phyloP scores from a whole-genome alignment of 148 eudicot species.

The Polygonum aviculare region DNA sequence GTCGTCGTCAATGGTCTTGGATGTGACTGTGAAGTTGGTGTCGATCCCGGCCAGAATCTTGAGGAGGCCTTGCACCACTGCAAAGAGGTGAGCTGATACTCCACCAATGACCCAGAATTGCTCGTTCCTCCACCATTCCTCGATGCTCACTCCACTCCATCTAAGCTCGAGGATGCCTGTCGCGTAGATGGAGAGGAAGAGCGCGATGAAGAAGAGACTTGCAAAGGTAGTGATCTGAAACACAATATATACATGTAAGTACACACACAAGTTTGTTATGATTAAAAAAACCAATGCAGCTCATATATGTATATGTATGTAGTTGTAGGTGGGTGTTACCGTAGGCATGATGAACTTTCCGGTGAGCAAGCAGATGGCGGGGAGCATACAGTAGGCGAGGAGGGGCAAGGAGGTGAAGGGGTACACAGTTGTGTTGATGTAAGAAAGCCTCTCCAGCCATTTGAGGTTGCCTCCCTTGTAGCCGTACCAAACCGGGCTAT shows the following conservation, averaged over 20 bases:
- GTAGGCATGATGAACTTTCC: slow-evolving; percentile 99
- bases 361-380: slow-evolving; percentile 93
- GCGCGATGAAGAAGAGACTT: slow-evolving; percentile 91
- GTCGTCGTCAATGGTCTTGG: slow-evolving; percentile 83
- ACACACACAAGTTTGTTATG: too few species aligned
- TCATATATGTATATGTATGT: background rate
- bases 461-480: slow-evolving; percentile 82
- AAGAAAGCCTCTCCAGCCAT: slow-evolving; percentile 90
- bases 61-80: slow-evolving; percentile 86
- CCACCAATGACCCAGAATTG: slow-evolving; percentile 44
- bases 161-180: slow-evolving; percentile 95
- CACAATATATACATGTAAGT: background rate
- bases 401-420: slow-evolving; percentile 95
- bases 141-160: slow-evolving; percentile 99
- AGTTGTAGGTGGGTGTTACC: slow-evolving; percentile 26
- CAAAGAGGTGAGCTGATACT: slow-evolving; percentile 91
- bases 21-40: slow-evolving; percentile 80
- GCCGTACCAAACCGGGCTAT: slow-evolving; percentile 86
- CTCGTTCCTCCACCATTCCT: slow-evolving; percentile 99
- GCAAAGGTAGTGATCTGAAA: slow-evolving; percentile 93
- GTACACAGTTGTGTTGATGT: slow-evolving; percentile 84
- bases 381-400: slow-evolving; percentile 88
- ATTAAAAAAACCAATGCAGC: background rate
- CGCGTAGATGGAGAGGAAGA: slow-evolving; percentile 74
- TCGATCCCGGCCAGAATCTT: slow-evolving; percentile 89